A percentile compares a stretch with the other conserved stretches of the same genome.
Conservation (phyloP, 2,329 filamentous ascomycete genomes). For the Alternaria atra region DNA sequence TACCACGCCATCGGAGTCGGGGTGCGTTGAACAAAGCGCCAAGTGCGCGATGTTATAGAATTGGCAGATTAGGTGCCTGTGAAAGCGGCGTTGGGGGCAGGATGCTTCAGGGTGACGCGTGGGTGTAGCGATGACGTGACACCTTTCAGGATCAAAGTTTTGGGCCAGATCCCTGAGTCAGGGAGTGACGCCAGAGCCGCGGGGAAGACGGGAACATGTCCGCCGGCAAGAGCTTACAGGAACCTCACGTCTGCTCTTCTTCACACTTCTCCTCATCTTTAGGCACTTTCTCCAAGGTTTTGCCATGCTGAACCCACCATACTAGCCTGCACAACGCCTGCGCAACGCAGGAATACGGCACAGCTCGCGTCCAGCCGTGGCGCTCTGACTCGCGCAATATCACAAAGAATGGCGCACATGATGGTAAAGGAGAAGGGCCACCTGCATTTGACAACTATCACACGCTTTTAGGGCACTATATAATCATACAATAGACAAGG, state of each 20-base stretch:
- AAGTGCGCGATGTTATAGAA: neutral
- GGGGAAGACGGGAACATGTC: constrained; percentile 25
- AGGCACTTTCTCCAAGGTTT: neutral
- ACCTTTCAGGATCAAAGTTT: constrained; percentile 24
- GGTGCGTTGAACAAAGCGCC: neutral
- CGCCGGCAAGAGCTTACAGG: constrained; percentile 37
- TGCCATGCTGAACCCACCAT: neutral
- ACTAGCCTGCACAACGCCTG: neutral
- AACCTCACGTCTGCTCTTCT: constrained; percentile 34
- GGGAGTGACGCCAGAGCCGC: constrained; percentile 18
- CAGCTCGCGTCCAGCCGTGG: neutral
- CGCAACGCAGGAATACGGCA: constrained; percentile 5
- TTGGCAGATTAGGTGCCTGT: neutral
- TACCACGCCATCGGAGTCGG: constrained; percentile 45
- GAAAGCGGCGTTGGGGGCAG: constrained; percentile 4
- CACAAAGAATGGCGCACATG: neutral
- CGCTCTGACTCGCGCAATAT: constrained; percentile 21
- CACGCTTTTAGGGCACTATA: constrained; percentile 42
- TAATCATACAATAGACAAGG: constrained; percentile 51
- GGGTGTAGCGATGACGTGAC: constrained; percentile 33
- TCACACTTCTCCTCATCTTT: neutral
- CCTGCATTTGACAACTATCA: constrained; percentile 40
- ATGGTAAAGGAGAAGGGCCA: constrained; percentile 27
- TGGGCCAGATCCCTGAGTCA: constrained; percentile 12
- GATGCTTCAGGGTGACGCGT: constrained; percentile 1